Base-by-base conservation (phyloP, 768 basidiomycete genomes). In the Cystofilobasidium macerans region DNA sequence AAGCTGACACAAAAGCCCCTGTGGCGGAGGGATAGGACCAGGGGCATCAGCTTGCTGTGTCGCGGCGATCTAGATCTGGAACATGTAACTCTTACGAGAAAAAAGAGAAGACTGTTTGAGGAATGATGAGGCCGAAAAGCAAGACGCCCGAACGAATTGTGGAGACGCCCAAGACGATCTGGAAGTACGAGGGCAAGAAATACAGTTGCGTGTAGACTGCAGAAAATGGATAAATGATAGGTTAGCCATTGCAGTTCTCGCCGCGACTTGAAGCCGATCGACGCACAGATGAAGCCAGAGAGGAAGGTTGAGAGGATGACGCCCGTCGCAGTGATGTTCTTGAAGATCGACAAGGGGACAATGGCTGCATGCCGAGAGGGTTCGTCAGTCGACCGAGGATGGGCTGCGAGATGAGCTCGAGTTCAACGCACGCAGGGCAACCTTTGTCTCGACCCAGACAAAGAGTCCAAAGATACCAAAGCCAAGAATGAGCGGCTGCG, bases 301-400 rank as follows among this genome's bases (percentile, higher is more conserved):
- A 86, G 78, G 73, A 87, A 84, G 79, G 86, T 86, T 7, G 84
- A 78, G 62, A 83, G 80, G 71, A 85, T 86, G 0, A 85, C 84
- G 0, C 85, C 86, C 0, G 80, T 78, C 0, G 88, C 85, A 0
- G 86, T 88, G 26, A 76, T 69, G 58, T 84, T 80, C 65, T 79
- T 82, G 79, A 88, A 87, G 43, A 88, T 86, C 70, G 84, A 81
- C 82, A 87, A 54, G 18, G 65, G 65, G 8, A 67, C 47, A 38
- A 67, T 67, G 14, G 65, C 65, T 67, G 48, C 3, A 14, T 24
- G 42, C 47, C 26, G 33, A 11, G 33, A 57, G 33, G 33, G 12
- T 28, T 24, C 35, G 35, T 33, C 42, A 32, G 35, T 20, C 3
- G 22, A 32, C 16, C 28, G 40, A 7, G 7, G n/a, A 47, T 32